Evolutionary conservation across 495 filamentous ascomycete species (phyloP).

Genomic region (Haplographium delicatum): DNA sequence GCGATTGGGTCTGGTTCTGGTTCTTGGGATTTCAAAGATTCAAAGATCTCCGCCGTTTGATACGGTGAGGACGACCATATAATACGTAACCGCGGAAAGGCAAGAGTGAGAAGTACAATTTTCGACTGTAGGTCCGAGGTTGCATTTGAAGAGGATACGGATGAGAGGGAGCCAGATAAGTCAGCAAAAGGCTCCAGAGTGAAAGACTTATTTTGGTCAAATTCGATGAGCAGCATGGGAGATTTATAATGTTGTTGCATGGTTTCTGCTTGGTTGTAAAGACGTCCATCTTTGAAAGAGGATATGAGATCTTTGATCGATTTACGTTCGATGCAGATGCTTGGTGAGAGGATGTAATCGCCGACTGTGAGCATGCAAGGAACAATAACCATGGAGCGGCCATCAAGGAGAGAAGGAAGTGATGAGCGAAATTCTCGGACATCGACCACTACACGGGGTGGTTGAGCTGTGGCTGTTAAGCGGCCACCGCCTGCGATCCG

Average conservation of each 20-base stretch:
- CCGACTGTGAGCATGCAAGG: conserved; percentile 96
- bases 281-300: conserved; percentile 83
- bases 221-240: conserved; percentile 93
- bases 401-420: conserved; percentile 86
- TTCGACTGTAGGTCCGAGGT: conserved; percentile 82
- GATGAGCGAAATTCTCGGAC: conserved; percentile 93
- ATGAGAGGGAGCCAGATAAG: conserved; percentile 60
- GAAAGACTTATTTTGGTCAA: conserved; percentile 95
- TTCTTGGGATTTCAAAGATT: conserved; percentile 81
- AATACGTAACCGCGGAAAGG: conserved; percentile 82
- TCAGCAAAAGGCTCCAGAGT: conserved; percentile 91
- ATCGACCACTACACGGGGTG: conserved; percentile 91
- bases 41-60: conserved; percentile 96
- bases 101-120: conserved; percentile 85
- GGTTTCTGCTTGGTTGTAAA: conserved; percentile 88
- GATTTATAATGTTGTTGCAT: conserved; percentile 91
- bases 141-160: conserved; percentile 46
- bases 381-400: conserved; percentile 74
- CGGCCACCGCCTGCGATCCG: conserved; percentile 91
- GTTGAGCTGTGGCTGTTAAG: conserved; percentile 79
- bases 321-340: conserved; percentile 92
- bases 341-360: conserved; percentile 88
- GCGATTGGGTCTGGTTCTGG: conserved; percentile 86
- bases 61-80: conserved; percentile 94
- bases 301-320: conserved; percentile 84